A percentile compares a stretch with the other conserved stretches of the same genome.
Evolutionary conservation across 2,329 filamentous ascomycete genomes (phyloP).

Genomic region (Claviceps monticola): DNA sequence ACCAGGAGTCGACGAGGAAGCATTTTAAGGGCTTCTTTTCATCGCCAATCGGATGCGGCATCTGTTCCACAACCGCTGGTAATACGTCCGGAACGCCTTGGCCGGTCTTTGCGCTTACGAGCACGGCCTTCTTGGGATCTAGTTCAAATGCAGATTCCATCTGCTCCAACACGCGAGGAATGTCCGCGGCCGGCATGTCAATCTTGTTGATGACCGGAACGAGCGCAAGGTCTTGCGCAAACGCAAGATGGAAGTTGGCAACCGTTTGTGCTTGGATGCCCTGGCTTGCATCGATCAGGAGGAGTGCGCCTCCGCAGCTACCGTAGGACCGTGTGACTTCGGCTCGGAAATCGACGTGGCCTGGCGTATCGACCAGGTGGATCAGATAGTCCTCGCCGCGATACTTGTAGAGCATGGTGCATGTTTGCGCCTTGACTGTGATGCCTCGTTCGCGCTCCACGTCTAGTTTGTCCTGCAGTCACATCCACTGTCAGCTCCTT

Average conservation of each 20-base stretch:
- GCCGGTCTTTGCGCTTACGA: conserved; percentile 87
- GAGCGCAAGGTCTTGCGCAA: conserved; percentile 74
- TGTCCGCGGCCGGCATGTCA: conserved; percentile 78
- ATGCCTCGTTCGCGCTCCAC: conserved; percentile 61
- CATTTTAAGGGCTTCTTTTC: conserved; percentile 60
- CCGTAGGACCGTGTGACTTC: conserved; percentile 94
- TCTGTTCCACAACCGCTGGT: conserved; percentile 70
- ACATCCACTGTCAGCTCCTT: background rate
- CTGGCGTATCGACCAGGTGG: conserved; percentile 91
- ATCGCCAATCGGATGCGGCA: conserved; percentile 70
- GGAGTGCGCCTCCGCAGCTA: conserved; percentile 80
- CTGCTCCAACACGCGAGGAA: conserved; percentile 74
- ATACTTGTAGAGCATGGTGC: conserved; percentile 90
- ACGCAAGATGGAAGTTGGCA: conserved; percentile 95
- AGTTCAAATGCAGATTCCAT: conserved; percentile 80
- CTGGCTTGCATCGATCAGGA: conserved; percentile 92
- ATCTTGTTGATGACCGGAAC: conserved; percentile 96
- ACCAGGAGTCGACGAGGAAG: conserved; percentile 94
- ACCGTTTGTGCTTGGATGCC: conserved; percentile 96
- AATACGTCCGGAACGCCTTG: conserved; percentile 73
- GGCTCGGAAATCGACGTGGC: conserved; percentile 93
- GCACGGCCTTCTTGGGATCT: conserved; percentile 53
- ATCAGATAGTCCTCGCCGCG: conserved; percentile 79
- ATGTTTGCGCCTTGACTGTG: conserved; percentile 97
- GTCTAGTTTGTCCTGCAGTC: conserved; percentile 56